Conservation (phyloP, 2,329 filamentous ascomycete genomes). For the Colletotrichum lupini region DNA sequence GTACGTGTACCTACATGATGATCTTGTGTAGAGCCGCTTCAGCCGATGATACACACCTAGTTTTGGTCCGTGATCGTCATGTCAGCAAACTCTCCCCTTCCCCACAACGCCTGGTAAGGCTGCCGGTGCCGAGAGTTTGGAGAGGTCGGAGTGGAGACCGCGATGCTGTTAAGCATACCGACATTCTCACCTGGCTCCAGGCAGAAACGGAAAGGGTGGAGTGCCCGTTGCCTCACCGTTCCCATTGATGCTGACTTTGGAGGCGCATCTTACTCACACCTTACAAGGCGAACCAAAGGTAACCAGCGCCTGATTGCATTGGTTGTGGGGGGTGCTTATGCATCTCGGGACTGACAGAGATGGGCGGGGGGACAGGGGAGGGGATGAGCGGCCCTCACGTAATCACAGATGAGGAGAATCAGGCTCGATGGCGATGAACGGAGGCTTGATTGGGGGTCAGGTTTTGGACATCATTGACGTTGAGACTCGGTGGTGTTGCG, state of each 20-base stretch:
- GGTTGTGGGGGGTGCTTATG: not conserved
- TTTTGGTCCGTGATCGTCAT: not conserved
- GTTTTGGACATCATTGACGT: too few species aligned
- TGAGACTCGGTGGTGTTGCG: not conserved
- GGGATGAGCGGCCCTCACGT: not conserved
- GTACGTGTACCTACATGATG: not conserved
- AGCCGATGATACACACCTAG: not conserved
- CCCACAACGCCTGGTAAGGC: not conserved
- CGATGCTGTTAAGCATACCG: constrained; percentile 31
- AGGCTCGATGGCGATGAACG: not conserved
- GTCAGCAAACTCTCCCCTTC: not conserved
- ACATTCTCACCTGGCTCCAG: constrained; percentile 14
- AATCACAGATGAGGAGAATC: not conserved
- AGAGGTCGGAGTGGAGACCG: not conserved
- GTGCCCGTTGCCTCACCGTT: not conserved
- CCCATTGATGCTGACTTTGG: not conserved
- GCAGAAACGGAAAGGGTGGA: not conserved
- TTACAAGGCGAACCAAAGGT: not conserved
- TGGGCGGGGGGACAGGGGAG: not conserved
- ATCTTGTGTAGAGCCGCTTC: not conserved
- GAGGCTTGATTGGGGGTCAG: not conserved
- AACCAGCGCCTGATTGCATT: not conserved
- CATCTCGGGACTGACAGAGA: not conserved
- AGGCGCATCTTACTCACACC: not conserved
- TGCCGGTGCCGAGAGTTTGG: not conserved